Percentiles rank a stretch among this genome's conserved stretches.
Conservation (phyloP, 352 stramenopile species). For the Thraustochytrium striatum region DNA sequence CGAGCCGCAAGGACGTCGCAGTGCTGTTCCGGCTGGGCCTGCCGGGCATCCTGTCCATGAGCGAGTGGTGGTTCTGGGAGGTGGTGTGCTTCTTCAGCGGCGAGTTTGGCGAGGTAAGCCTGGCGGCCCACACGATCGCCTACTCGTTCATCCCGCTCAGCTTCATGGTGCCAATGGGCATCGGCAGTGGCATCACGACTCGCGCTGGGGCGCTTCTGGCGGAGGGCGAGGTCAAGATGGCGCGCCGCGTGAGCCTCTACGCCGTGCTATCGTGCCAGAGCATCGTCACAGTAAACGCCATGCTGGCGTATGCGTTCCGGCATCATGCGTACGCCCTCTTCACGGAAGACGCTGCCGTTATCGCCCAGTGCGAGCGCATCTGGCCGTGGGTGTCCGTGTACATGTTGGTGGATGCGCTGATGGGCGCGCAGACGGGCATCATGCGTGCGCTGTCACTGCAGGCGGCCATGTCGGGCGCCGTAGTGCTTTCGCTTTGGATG, state of each 20-base stretch:
- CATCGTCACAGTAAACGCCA: not conserved
- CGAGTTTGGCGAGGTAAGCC: conserved; percentile 2
- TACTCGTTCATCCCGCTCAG: conserved; percentile 28
- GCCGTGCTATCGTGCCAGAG: not conserved
- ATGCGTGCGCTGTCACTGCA: conserved; percentile 28
- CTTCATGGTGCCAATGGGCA: conserved; percentile 45
- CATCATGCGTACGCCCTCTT: not conserved
- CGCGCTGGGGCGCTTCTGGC: conserved; percentile 32
- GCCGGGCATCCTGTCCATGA: conserved; percentile 47
- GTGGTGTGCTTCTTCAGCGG: conserved; percentile 41
- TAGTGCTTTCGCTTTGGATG: conserved; percentile 37
- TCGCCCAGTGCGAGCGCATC: conserved; percentile 1
- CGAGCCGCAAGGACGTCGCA: conserved; percentile 29
- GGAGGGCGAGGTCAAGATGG: not conserved
- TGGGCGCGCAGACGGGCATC: not conserved
- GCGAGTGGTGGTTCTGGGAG: conserved; percentile 51
- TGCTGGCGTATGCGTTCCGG: not conserved
- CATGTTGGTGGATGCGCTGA: not conserved
- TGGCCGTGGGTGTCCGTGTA: conserved; percentile 38
- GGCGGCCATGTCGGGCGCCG: not conserved
- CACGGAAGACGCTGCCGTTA: conserved; percentile 15
- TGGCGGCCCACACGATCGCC: conserved; percentile 40
- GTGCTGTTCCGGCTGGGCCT: conserved; percentile 21
- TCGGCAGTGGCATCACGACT: conserved; percentile 7
- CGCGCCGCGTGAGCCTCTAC: not conserved